These are phyloP conservation scores for Exophiala calicioides DNA, from an alignment of 2,329 filamentous ascomycete species.

Conservation along the genomic window DNA sequence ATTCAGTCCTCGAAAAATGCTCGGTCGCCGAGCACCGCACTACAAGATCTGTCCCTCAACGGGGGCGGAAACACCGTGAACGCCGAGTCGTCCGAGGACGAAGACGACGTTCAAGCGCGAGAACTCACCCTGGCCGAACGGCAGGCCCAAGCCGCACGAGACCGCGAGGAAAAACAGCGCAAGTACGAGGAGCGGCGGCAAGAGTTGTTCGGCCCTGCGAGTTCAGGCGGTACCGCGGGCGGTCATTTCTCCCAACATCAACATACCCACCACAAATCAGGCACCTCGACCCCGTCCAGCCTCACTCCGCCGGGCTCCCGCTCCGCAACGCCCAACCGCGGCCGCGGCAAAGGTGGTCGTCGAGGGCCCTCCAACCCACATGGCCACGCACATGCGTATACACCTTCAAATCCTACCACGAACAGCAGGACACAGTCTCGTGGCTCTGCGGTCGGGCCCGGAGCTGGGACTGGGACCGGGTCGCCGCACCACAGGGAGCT, in stretches of 20 bases:
- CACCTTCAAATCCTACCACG: conserved; percentile 39
- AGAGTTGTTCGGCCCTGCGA: conserved; percentile 73
- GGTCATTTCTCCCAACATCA: conserved; percentile 7
- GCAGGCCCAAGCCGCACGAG: conserved; percentile 72
- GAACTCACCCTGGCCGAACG: conserved; percentile 74
- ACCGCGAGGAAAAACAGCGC: conserved; percentile 84
- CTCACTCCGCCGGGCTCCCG: conserved; percentile 59
- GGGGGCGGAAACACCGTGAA: conserved; percentile 50
- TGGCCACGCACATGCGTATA: conserved; percentile 17
- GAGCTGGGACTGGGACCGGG: no score
- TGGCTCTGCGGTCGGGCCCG: no score
- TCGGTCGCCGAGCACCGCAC: conserved; percentile 21
- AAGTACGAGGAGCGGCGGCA: conserved; percentile 87
- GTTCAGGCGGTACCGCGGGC: conserved; percentile 30
- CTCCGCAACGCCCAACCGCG: conserved; percentile 40
- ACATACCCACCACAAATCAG: conserved; percentile 41
- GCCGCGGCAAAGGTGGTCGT: conserved; percentile 32
- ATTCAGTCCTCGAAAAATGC: conserved; percentile 20
- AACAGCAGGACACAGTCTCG: conserved; percentile 31
- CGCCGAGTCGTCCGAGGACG: conserved; percentile 62
- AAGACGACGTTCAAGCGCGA: conserved; percentile 60
- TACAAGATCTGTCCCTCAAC: conserved; percentile 39
- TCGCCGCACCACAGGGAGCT: conserved; percentile 63
- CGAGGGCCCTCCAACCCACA: not conserved
- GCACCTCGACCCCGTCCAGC: conserved; percentile 63